These are phyloP conservation scores for Cylindrotheca fusiformis DNA, from an alignment of 108 stramenopile species.

Conservation along the genomic window DNA sequence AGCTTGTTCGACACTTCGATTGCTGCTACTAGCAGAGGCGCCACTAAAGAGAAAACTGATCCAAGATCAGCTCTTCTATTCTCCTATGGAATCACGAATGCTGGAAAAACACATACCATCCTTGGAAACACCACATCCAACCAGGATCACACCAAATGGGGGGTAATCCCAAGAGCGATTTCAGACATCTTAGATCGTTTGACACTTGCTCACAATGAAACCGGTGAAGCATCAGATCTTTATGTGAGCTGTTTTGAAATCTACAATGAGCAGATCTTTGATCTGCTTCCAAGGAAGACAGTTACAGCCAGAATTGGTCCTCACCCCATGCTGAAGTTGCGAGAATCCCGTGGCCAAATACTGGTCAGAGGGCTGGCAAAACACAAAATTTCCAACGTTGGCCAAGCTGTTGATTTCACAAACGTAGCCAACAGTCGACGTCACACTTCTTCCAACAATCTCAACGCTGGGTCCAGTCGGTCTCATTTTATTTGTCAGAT, in stretches of 20 bases:
- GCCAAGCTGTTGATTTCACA: slow-evolving; percentile 62
- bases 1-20: slow-evolving; percentile 46
- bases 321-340: slow-evolving; percentile 68
- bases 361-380: slow-evolving; percentile 82
- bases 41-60: neutral
- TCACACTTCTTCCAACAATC: slow-evolving; percentile 83
- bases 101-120: slow-evolving; percentile 98
- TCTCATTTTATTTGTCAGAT: slow-evolving; percentile 93
- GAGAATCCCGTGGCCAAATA: slow-evolving; percentile 83
- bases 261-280: slow-evolving; percentile 96
- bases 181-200: slow-evolving; percentile 61
- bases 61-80: slow-evolving; percentile 84
- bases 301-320: slow-evolving; percentile 12
- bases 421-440: slow-evolving; percentile 67
- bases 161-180: slow-evolving; percentile 81
- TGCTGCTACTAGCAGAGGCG: neutral
- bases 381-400: slow-evolving; percentile 59
- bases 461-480: slow-evolving; percentile 90
- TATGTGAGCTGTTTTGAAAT: slow-evolving; percentile 93
- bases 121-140: slow-evolving; percentile 68
- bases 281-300: slow-evolving; percentile 67
- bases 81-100: slow-evolving; percentile 97
- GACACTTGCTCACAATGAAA: slow-evolving; percentile 3
- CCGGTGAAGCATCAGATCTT: slow-evolving; percentile 29
- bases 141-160: slow-evolving; percentile 51